Evolutionary conservation across 108 stramenopile genomes (phyloP).

Genomic region (Schizochytrium sp.): DNA sequence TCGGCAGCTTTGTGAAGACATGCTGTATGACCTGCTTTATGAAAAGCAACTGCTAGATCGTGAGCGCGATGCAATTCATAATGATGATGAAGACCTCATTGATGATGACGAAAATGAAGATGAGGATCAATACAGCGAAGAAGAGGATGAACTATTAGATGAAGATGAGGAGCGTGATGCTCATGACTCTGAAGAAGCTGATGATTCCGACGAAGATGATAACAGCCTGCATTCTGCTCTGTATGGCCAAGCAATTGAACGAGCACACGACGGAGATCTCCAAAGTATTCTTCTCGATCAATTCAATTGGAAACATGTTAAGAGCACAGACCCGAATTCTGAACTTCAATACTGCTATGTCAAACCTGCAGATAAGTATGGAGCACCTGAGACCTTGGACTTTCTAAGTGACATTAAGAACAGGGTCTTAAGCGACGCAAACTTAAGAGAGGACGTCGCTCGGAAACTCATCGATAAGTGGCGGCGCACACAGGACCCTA

Average conservation of each 20-base stretch:
- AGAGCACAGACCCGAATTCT: not conserved
- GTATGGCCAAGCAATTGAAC: not conserved
- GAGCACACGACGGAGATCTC: not conserved
- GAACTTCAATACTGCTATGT: not conserved
- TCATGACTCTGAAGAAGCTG: not conserved
- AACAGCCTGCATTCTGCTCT: not conserved
- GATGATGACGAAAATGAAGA: not conserved
- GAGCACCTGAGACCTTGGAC: not conserved
- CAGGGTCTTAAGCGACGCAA: not conserved
- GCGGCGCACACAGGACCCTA: no score
- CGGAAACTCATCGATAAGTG: not conserved
- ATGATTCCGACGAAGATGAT: not conserved
- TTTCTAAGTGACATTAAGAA: not conserved
- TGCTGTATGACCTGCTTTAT: not conserved
- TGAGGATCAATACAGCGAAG: not conserved
- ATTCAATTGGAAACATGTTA: not conserved
- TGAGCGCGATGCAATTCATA: not conserved
- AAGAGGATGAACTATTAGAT: constrained; percentile 10
- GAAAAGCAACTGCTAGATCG: not conserved
- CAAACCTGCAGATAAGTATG: constrained; percentile 14
- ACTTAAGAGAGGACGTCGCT: not conserved
- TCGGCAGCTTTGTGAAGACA: not conserved
- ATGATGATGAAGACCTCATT: not conserved
- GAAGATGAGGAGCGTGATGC: not conserved
- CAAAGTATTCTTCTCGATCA: not conserved